phyloP scores from a whole-genome alignment of 257 asterid genomes.

The Leonotis leonurus region DNA sequence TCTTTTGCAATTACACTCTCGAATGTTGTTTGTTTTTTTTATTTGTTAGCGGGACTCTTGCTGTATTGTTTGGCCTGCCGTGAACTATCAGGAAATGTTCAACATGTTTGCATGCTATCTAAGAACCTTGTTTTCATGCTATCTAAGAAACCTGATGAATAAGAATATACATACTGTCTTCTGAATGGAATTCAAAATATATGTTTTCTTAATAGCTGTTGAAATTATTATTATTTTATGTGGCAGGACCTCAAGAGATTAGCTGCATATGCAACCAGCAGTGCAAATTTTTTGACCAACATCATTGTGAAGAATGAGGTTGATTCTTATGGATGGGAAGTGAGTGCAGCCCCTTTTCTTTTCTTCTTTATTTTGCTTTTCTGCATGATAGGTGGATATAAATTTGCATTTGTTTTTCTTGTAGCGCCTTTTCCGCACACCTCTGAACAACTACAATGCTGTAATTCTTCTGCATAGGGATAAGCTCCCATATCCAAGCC shows the following conservation, averaged over 20 bases:
- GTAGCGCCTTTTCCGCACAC: constrained; percentile 98
- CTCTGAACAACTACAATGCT: constrained; percentile 81
- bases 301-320: constrained; percentile 47
- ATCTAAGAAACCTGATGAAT: too few species aligned
- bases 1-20: background rate
- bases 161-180: too few species aligned
- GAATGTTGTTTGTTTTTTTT: background rate
- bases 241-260: constrained; percentile 77
- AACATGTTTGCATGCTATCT: too few species aligned
- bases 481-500: constrained; percentile 74
- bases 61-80: background rate
- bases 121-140: too few species aligned
- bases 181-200: background rate
- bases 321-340: constrained; percentile 82
- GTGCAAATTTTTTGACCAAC: constrained; percentile 58
- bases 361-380: background rate
- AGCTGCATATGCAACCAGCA: constrained; percentile 79
- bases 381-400: background rate
- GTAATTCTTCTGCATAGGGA: constrained; percentile 83
- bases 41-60: background rate
- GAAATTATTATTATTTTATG: constrained; percentile 16
- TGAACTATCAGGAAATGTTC: background rate
- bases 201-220: background rate
- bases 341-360: constrained; percentile 28
- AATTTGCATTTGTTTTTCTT: constrained; percentile 8